Conservation (phyloP, 1,139 yeast species). For the Trichomonascaceae sp. region DNA sequence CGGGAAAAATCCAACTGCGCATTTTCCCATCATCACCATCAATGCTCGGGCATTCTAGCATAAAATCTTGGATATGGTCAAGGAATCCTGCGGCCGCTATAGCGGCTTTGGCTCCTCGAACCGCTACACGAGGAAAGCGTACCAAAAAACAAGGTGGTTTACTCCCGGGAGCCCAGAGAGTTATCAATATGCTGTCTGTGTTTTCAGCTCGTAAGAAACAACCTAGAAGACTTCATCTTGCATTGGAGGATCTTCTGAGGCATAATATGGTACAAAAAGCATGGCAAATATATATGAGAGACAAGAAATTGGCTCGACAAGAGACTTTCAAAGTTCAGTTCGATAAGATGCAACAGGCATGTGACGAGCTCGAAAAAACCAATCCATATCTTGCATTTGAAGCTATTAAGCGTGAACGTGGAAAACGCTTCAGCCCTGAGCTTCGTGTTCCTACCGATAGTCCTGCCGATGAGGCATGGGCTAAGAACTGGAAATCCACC, state of each 20-base stretch:
- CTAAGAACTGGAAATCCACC: constrained; percentile 47
- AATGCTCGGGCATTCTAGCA: constrained; percentile 2
- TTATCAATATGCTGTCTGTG: constrained; percentile 54
- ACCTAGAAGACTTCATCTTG: constrained; percentile 70
- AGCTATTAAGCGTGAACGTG: constrained; percentile 46
- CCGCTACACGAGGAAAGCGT: constrained; percentile 37
- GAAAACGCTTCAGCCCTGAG: constrained; percentile 45
- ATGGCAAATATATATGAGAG: constrained; percentile 61
- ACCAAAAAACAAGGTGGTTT: constrained; percentile 36
- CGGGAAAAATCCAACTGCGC: background rate
- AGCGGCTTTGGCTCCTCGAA: constrained; percentile 1
- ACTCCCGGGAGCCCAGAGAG: constrained; percentile 61
- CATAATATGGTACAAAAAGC: constrained; percentile 82
- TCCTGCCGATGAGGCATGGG: constrained; percentile 87
- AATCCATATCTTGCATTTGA: constrained; percentile 46
- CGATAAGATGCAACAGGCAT: constrained; percentile 61
- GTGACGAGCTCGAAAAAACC: constrained; percentile 57
- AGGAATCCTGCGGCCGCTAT: constrained; percentile 10
- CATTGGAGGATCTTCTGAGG: constrained; percentile 77
- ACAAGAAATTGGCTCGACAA: constrained; percentile 37
- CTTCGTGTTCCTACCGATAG: constrained; percentile 83
- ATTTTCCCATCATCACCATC: background rate
- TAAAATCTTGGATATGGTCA: constrained; percentile 2
- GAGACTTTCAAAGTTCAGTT: constrained; percentile 56
- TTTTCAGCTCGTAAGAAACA: constrained; percentile 82